Base-by-base conservation (phyloP, 768 basidiomycete genomes). In the Mycena polygramma region DNA sequence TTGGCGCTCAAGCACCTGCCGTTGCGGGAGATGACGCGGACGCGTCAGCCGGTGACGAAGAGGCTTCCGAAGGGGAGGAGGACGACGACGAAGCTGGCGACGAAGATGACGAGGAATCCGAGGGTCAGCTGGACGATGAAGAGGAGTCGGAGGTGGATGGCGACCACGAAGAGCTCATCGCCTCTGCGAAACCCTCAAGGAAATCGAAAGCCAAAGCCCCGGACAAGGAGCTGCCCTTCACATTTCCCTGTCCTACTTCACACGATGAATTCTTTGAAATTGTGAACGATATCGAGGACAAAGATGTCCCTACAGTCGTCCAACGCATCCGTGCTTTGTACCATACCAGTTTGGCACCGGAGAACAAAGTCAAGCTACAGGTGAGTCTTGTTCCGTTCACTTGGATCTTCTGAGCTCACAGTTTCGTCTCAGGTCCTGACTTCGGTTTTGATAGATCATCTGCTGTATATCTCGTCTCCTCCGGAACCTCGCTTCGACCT, bases 241-340 rank as follows among this genome's bases (percentile, higher is more conserved):
- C 95, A 1, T 99, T 98, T 79, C 87, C 93, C 51, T 97, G 96
- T 75, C 98, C 98, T 0, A 79, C 87, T 19, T 90, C 84, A 14
- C 96, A 99, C 74, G 94, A 94, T 54, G 95, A 97, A 67, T 93
- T 99, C 73, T 85, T 97, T n/a, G 89, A 92, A 26, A 92, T 97
- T 19, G 78, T 98, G 2, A 88, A 92, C 22, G 86, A 85, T 48
- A 79, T 96, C 20, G 85, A 89, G 19, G 93, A 95, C 51, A 82
- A 88, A 35, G 92, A 97, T 69, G 78, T 97, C 2, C 88, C 91
- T 6, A 90, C 85, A 0, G 95, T 98, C 2, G 85, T 98, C 43
- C 92, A 98, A 76, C 92, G 98, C 52, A 96, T 99, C 54, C 89
- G 97, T 14, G 88, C 94, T 0, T 82, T 99, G 10, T 91, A 98